A percentile compares a stretch with the other conserved stretches of the same genome.
Conservation (phyloP, 2,329 filamentous ascomycete species). For the Dactylellina drechsleri region DNA sequence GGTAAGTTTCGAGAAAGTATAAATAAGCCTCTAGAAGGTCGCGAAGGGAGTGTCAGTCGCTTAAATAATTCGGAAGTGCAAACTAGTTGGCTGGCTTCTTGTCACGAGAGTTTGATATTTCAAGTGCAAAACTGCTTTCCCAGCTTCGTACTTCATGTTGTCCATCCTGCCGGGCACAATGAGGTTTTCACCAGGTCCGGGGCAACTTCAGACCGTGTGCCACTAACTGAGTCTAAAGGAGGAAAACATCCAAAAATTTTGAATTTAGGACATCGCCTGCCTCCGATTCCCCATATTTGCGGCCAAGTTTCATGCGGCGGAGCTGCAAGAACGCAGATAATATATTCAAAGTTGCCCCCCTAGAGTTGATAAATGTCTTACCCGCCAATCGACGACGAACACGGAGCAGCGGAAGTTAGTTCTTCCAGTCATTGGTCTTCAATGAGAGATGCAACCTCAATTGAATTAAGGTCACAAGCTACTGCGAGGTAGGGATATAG, state of each 20-base stretch:
- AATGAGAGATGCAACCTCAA: too few relatives aligned
- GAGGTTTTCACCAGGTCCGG: background rate
- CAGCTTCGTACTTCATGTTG: background rate
- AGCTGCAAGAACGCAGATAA: constrained; percentile 14
- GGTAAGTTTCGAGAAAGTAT: background rate
- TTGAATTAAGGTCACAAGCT: too few relatives aligned
- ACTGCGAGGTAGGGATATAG: too few relatives aligned
- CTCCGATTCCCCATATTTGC: constrained; percentile 18
- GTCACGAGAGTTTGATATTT: background rate
- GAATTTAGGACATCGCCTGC: constrained; percentile 12
- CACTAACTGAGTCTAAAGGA: background rate
- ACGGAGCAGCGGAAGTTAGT: constrained; percentile 10
- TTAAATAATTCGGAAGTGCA: background rate
- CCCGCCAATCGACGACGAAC: constrained; percentile 2
- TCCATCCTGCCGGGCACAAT: background rate
- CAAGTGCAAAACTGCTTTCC: background rate
- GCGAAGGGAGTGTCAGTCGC: background rate
- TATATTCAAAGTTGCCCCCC: background rate
- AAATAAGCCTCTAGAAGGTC: background rate
- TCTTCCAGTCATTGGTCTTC: background rate
- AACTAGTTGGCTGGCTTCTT: background rate
- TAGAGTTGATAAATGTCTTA: background rate
- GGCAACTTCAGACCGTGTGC: background rate
- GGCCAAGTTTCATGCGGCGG: constrained; percentile 15
- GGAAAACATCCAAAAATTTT: too few relatives aligned